Evolutionary conservation across 2,329 filamentous ascomycete genomes (phyloP), one percentile per base, ranked within the genome.

Genomic region (Calonectria naviculata): DNA sequence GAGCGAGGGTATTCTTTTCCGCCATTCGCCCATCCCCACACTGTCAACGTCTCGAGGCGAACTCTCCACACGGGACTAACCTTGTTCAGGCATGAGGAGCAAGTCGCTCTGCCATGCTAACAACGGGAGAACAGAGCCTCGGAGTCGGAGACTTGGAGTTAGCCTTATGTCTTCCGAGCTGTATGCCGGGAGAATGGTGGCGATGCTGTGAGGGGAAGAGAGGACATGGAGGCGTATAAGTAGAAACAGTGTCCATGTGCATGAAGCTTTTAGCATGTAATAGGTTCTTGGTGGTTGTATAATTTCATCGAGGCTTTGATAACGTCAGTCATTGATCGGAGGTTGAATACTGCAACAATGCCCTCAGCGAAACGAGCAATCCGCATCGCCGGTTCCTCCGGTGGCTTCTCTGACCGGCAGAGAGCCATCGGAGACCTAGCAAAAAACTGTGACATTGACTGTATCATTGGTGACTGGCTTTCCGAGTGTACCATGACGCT

Each of bases 321-420:
- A 29, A 60, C 8, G n/a, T 29, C 9, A 24, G 29, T 13, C 56
- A 60, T n/a, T 2, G 1, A 42, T 31, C 21, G 47, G 42, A 58
- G 29, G 54, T 38, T 41, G 26, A 41, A 41, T 21, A 52, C n/a
- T 64, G 5, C 24, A 36, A 74, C 7, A 63, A 79, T 78, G 78
- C 73, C 75, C 28, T 73, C 76, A 10, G 60, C 70, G 49, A 82
- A 81, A 71, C 78, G 82, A 70, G 79, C 83, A 9, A 82, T 85
- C 71, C 82, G 83, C 71, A 83, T 86, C 71, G 84, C 83, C 67
- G 84, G 83, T 67, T 81, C 83, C 49, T 85, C 83, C 19, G 84
- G 84, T 31, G 84, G 84, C 34, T 85, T 85, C 78, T 84, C 83
- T 24, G 84, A 85, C 74, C 80, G 84, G 41, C 82, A 85, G 70